Conservation (phyloP, 148 eudicot genomes). For the Chenopodium album region DNA sequence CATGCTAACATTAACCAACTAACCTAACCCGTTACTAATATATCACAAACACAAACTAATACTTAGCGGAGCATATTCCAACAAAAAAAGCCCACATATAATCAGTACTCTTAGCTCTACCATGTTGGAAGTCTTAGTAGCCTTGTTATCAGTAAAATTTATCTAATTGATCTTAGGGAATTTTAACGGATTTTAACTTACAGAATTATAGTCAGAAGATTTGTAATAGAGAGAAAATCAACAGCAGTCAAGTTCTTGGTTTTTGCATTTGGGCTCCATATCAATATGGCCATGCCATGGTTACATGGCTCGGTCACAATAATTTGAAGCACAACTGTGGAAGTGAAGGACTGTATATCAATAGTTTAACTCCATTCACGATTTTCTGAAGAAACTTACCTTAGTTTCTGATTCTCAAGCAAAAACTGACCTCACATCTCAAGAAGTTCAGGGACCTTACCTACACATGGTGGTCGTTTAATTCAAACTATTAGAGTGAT, state of each 20-base stretch:
- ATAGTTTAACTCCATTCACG: constrained; percentile 11
- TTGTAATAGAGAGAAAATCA: constrained; percentile 27
- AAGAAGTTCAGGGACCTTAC: constrained; percentile 66
- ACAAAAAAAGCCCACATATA: constrained; percentile 44
- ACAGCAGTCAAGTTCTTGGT: constrained; percentile 54
- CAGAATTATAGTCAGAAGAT: constrained; percentile 41
- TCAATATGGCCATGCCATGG: constrained; percentile 35
- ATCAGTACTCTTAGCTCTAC: constrained; percentile 46
- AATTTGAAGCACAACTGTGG: not conserved
- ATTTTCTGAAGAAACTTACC: constrained; percentile 19
- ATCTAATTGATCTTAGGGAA: constrained; percentile 50
- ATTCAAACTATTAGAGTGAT: constrained; percentile 62
- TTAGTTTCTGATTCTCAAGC: constrained; percentile 29
- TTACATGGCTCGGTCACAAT: constrained; percentile 45
- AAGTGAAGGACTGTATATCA: not conserved
- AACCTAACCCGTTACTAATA: too few species aligned
- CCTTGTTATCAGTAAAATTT: constrained; percentile 49
- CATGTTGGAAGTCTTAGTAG: constrained; percentile 53
- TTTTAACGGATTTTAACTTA: constrained; percentile 29
- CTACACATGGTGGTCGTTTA: constrained; percentile 56
- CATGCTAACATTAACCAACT: too few species aligned
- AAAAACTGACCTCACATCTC: constrained; percentile 37
- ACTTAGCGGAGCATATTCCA: constrained; percentile 11
- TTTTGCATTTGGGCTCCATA: constrained; percentile 47
- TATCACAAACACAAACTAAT: too few species aligned